phyloP scores from a whole-genome alignment of 202 grass and related monocot species.

The Eragrostis tef region DNA sequence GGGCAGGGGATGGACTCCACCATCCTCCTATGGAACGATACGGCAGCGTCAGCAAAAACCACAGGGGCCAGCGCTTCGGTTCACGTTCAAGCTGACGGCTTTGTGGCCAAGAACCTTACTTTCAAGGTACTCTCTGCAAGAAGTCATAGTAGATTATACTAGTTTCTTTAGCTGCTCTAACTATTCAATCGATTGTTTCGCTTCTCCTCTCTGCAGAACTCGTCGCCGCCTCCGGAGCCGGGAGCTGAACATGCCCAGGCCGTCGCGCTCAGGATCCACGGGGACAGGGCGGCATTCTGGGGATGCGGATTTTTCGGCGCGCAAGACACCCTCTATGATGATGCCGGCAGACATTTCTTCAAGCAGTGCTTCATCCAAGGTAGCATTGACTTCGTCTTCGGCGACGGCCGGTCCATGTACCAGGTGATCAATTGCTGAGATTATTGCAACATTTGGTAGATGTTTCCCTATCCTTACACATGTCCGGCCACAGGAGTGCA shows the following conservation, averaged over 20 bases:
- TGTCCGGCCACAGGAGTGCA: too few relatives aligned
- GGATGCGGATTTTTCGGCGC: background rate
- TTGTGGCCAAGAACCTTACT: background rate
- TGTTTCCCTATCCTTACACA: too few relatives aligned
- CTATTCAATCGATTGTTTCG: too few relatives aligned
- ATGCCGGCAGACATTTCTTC: background rate
- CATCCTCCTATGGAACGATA: background rate
- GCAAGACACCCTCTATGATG: background rate
- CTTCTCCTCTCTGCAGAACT: background rate
- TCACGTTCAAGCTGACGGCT: background rate
- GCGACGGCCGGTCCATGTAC: background rate
- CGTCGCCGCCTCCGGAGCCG: background rate
- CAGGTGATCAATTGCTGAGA: too few relatives aligned
- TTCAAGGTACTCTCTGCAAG: too few relatives aligned
- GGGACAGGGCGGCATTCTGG: background rate
- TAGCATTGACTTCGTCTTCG: background rate
- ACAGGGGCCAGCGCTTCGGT: background rate
- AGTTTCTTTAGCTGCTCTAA: too few relatives aligned
- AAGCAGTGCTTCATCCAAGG: background rate
- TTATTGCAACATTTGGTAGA: too few relatives aligned
- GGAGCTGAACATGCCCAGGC: background rate
- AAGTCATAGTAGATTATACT: too few relatives aligned
- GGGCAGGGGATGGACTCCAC: background rate
- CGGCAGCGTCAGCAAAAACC: background rate
- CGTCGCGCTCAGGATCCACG: background rate